These are phyloP conservation scores for Huntiella bhutanensis DNA, from an alignment of 2,329 filamentous ascomycete genomes.

Conservation along the genomic window DNA sequence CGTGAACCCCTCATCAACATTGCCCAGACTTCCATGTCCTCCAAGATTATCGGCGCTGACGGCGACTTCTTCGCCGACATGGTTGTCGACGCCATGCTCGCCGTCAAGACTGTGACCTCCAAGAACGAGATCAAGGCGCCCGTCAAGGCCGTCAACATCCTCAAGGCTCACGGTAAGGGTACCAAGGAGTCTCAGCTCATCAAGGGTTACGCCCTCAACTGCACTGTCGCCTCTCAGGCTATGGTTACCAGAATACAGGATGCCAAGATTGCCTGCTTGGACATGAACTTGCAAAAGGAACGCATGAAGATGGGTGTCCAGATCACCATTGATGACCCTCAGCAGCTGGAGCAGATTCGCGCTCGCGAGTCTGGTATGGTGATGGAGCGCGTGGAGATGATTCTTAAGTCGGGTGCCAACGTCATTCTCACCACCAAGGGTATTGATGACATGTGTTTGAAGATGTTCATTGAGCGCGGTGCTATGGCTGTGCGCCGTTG, in stretches of 20 bases:
- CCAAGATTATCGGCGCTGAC: constrained; percentile 93
- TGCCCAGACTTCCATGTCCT: constrained; percentile 97
- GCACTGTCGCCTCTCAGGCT: constrained; percentile 92
- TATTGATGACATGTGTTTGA: constrained; percentile 88
- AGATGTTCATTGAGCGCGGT: constrained; percentile 83
- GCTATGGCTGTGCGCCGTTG: constrained; percentile 91
- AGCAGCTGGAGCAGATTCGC: constrained; percentile 93
- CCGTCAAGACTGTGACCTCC: constrained; percentile 85
- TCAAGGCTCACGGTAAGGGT: constrained; percentile 95
- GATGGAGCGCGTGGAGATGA: constrained; percentile 87
- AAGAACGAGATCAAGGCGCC: constrained; percentile 87
- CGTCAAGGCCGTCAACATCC: constrained; percentile 95
- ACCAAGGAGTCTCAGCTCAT: constrained; percentile 72
- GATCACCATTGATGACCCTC: constrained; percentile 92
- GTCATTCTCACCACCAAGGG: constrained; percentile 95
- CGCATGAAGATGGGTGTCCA: constrained; percentile 98
- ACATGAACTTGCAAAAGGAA: constrained; percentile 98
- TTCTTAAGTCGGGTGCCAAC: constrained; percentile 90
- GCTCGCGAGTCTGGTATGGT: constrained; percentile 85
- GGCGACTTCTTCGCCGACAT: constrained; percentile 95
- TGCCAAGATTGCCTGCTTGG: constrained; percentile 89
- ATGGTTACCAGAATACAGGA: constrained; percentile 87
- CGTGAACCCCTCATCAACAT: constrained; percentile 84
- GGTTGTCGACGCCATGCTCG: constrained; percentile 89
- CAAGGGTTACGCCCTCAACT: constrained; percentile 95